Percentiles rank a stretch among this genome's conserved stretches.
These are phyloP conservation scores for Elsinoe australis DNA, from an alignment of 2,329 filamentous ascomycete species.

Conservation along the genomic window DNA sequence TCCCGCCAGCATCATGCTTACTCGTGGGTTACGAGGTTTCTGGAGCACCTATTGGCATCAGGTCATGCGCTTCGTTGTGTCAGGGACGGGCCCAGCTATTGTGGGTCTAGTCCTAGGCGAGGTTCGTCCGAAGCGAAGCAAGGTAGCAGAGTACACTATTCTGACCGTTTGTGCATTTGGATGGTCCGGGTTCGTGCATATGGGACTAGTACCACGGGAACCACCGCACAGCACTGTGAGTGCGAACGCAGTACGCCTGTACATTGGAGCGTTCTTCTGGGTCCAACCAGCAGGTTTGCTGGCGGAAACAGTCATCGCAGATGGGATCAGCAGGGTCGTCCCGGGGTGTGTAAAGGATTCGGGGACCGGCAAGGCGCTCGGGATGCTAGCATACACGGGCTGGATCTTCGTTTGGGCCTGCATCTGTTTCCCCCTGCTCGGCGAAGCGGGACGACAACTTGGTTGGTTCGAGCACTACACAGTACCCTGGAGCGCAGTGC, in stretches of 20 bases:
- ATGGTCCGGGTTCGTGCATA: constrained; percentile 27
- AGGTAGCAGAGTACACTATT: constrained; percentile 22
- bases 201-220: constrained; percentile 28
- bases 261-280: constrained; percentile 26
- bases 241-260: neutral
- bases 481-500: neutral
- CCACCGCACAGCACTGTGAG: constrained; percentile 23
- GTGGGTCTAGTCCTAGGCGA: constrained; percentile 19
- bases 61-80: constrained; percentile 25
- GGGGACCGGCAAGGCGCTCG: constrained; percentile 6
- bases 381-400: constrained; percentile 19
- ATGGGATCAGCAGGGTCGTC: neutral
- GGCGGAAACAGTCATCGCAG: constrained; percentile 21
- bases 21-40: constrained; percentile 25
- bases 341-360: neutral
- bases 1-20: constrained; percentile 21
- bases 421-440: constrained; percentile 23
- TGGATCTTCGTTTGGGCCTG: constrained; percentile 24
- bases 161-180: constrained; percentile 25
- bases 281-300: constrained; percentile 25
- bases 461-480: constrained; percentile 25
- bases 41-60: constrained; percentile 31
- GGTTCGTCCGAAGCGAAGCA: constrained; percentile 14
- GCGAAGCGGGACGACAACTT: constrained; percentile 23
- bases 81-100: constrained; percentile 24